Base-by-base conservation (phyloP, 345 rosid species). In the Jatropha curcas region DNA sequence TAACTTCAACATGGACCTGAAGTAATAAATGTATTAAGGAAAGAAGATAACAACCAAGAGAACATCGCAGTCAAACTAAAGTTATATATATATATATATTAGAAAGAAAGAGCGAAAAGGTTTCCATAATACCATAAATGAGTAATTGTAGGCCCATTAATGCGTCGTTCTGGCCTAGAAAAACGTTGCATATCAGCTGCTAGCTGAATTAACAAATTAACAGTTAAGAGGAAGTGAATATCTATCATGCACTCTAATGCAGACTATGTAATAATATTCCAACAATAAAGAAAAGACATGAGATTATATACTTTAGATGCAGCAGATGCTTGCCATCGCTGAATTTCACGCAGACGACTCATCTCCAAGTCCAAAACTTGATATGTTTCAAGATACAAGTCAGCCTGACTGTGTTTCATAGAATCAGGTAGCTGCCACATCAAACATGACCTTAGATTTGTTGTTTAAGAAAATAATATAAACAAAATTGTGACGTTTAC, bases 181-280 rank as follows among this genome's bases (percentile, higher is more conserved):
- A 95, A 95, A 11, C 98, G 92, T 82, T 95, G 99, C 99, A 93
- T 95, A 73, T 95, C 99, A 74, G 94, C 96, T 71, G 98, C 99
- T 68, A 95, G 87, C 99, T 95, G 96, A 81, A 86, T 65, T 19
- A 70, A 25, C 82, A 81, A 71, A 72, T 17, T 73, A 68, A 62
- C 11, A 80, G 71, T 60, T 37, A 28, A 67, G 35, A 24, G 50
- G 25, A 56, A 17, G 25, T 37, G 51, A 60, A 20, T 76, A 43
- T 60, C 45, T 31, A 51, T 60, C 39, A 51, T 22, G 4, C 76
- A 50, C 43, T 46, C 10, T 39, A 68, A 30, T 34, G 45, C 63
- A 60, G 48, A 46, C 61, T 52, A 50, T 58, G 43, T 56, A 59
- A 61, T 52, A 60, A 37, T 27, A 46, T 53, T 28, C 33, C 37